These are phyloP conservation scores for Cryomyces minteri DNA, from an alignment of 495 filamentous ascomycete genomes.

Conservation along the genomic window DNA sequence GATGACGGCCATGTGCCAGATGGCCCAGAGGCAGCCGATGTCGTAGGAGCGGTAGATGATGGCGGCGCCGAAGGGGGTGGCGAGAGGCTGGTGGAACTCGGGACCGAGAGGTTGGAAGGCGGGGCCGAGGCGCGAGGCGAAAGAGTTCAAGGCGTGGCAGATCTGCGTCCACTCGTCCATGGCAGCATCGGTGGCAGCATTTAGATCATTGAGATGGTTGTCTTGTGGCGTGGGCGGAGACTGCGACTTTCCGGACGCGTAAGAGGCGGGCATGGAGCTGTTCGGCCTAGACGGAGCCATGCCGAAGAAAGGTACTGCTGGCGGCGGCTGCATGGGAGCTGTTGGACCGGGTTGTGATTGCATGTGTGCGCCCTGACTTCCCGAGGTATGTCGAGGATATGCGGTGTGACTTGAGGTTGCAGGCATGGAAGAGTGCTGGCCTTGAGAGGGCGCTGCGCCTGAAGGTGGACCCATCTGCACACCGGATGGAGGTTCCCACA, in stretches of 20 bases:
- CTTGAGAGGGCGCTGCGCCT: slow-evolving; percentile 6
- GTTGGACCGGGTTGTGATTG: not conserved
- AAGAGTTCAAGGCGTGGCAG: slow-evolving; percentile 42
- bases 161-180: slow-evolving; percentile 69
- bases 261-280: slow-evolving; percentile 33
- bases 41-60: slow-evolving; percentile 69
- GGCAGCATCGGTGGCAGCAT: slow-evolving; percentile 46
- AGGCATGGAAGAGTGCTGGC: slow-evolving; percentile 8
- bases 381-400: not conserved
- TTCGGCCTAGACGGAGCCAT: slow-evolving; percentile 39
- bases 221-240: not conserved
- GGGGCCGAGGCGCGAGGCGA: slow-evolving; percentile 46
- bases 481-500: slow-evolving; percentile 38
- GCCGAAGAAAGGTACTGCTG: slow-evolving; percentile 31
- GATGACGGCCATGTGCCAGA: slow-evolving; percentile 68
- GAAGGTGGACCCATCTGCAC: slow-evolving; percentile 15
- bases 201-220: slow-evolving; percentile 28
- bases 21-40: slow-evolving; percentile 69
- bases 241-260: slow-evolving; percentile 1
- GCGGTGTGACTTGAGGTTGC: not conserved
- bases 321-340: slow-evolving; percentile 1
- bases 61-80: slow-evolving; percentile 67
- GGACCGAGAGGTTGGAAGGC: slow-evolving; percentile 63
- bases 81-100: slow-evolving; percentile 42
- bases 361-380: slow-evolving; percentile 8